Conservation (phyloP, 768 basidiomycete genomes). For the Leccinum olivaceopallidum region DNA sequence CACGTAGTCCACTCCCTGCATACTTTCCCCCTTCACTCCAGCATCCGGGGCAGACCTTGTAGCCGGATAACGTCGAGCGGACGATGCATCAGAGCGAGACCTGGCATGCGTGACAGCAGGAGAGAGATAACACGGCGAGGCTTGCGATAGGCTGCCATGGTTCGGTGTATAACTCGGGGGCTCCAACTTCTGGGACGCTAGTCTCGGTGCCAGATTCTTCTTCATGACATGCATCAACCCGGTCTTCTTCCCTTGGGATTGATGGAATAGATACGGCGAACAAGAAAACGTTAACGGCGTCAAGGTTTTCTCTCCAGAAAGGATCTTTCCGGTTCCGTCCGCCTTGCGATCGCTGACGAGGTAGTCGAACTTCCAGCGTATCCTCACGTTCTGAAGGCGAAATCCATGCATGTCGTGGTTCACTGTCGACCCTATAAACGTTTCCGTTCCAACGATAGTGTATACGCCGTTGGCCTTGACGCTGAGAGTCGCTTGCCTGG, state of each 20-base stretch:
- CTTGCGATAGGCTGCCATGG: conserved; percentile 3
- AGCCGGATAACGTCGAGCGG: conserved; percentile 8
- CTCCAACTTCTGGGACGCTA: conserved; percentile 61
- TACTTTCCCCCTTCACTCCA: not conserved
- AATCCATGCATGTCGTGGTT: conserved; percentile 19
- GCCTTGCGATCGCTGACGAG: conserved; percentile 60
- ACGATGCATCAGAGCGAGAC: conserved; percentile 25
- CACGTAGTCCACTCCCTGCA: conserved; percentile 8
- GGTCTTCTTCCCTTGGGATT: conserved; percentile 63
- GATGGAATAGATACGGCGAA: conserved; percentile 61
- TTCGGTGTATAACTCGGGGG: conserved; percentile 35
- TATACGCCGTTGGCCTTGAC: conserved; percentile 77
- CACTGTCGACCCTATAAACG: conserved; percentile 23
- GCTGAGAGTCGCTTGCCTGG: conserved; percentile 69
- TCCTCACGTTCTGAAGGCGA: conserved; percentile 36
- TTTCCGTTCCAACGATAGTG: conserved; percentile 67
- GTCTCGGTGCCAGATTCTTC: conserved; percentile 67
- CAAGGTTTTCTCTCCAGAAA: conserved; percentile 69
- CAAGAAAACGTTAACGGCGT: conserved; percentile 77
- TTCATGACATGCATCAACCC: conserved; percentile 69
- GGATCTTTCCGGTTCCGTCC: conserved; percentile 44
- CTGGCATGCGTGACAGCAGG: conserved; percentile 15
- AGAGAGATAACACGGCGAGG: conserved; percentile 3
- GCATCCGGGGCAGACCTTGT: conserved; percentile 14
- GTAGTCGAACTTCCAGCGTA: conserved; percentile 82